Evolutionary conservation across 2,329 filamentous ascomycete species (phyloP).

Genomic region (Colletotrichum aenigma): DNA sequence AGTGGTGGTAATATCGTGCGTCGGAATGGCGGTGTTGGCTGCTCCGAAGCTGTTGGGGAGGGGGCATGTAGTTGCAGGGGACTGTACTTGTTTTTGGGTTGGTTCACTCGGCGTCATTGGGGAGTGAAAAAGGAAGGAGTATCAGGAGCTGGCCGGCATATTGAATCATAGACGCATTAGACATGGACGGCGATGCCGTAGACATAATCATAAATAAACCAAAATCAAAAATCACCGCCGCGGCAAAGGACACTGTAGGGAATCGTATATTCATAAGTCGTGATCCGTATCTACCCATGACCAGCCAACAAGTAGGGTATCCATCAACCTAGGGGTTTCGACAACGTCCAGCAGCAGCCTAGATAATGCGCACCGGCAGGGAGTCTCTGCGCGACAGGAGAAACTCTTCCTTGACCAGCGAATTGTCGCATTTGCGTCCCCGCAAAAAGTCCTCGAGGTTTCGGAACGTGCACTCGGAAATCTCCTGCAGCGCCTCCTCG

Average conservation of each 20-base stretch:
- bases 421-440: constrained; percentile 37
- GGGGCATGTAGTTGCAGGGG: not conserved
- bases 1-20: not conserved
- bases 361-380: constrained; percentile 35
- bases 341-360: constrained; percentile 7
- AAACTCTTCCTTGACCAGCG: constrained; percentile 32
- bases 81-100: not conserved
- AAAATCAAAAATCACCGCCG: not conserved
- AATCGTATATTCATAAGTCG: constrained; percentile 11
- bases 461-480: constrained; percentile 61
- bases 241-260: accelerated
- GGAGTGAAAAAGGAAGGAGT: not conserved
- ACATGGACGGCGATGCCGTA: not conserved
- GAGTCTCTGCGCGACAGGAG: constrained; percentile 25
- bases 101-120: not conserved
- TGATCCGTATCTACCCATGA: not conserved
- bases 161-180: not conserved
- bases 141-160: not conserved
- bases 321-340: not conserved
- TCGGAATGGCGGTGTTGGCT: not conserved
- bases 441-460: constrained; percentile 56
- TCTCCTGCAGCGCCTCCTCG: constrained; percentile 67
- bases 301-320: not conserved
- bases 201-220: not conserved
- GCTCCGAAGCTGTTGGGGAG: not conserved